phyloP scores from a whole-genome alignment of 257 asterid genomes.

The Solanum okadae region DNA sequence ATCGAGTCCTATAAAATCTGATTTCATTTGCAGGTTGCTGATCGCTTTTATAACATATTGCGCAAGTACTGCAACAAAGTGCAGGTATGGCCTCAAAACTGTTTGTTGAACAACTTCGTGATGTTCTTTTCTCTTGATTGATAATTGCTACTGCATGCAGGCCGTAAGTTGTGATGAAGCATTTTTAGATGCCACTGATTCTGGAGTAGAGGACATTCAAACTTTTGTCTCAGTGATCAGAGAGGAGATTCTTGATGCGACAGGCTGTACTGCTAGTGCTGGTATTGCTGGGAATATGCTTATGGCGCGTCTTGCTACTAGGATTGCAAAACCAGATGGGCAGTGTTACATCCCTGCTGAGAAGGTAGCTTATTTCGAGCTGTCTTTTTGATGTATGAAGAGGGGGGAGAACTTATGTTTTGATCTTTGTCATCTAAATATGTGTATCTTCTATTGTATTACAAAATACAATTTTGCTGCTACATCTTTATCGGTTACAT shows the following conservation, averaged over 20 bases:
- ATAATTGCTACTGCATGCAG: conserved; percentile 28
- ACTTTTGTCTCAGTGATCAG: conserved; percentile 63
- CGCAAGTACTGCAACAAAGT: conserved; percentile 86
- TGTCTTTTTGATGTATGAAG: neutral
- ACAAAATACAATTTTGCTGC: neutral
- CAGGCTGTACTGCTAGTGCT: conserved; percentile 94
- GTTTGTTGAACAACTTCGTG: neutral
- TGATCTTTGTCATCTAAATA: neutral
- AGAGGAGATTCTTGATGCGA: conserved; percentile 52
- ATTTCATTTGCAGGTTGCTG: conserved; percentile 69
- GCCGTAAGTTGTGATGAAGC: conserved; percentile 99
- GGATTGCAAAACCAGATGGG: conserved; percentile 89
- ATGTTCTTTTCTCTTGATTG: conserved; percentile 9
- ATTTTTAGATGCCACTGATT: conserved; percentile 72
- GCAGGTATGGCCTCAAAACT: conserved; percentile 43
- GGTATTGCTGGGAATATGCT: conserved; percentile 96
- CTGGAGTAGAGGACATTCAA: conserved; percentile 57
- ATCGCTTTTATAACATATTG: conserved; percentile 78
- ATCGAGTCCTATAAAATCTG: neutral
- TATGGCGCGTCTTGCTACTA: conserved; percentile 93
- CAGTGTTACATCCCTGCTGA: conserved; percentile 71
- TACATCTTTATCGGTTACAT: neutral
- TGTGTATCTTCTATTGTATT: neutral
- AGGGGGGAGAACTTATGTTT: neutral
- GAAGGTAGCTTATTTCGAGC: conserved; percentile 32